Base-by-base conservation (phyloP, 2,329 filamentous ascomycete species). In the Ophiosphaerella herpotricha region DNA sequence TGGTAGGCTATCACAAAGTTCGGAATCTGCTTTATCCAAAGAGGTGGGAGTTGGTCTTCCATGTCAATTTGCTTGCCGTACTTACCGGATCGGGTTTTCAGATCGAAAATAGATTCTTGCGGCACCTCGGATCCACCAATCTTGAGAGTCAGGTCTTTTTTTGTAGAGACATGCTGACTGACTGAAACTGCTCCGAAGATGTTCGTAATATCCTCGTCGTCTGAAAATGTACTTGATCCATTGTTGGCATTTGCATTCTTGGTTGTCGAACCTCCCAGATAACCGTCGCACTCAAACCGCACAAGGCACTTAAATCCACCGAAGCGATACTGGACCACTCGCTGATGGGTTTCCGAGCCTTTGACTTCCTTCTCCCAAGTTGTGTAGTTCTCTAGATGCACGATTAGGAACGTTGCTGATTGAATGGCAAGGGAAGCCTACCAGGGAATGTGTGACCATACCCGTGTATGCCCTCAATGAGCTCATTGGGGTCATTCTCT, bases 371-470 rank as follows among this genome's bases (percentile, higher is more conserved):
- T 9, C 8, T 82, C 80, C 85, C 86, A 89, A 0, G 77, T 82
- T 0, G 87, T 90, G 61, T 88, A 85, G 1, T 77, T 76, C 41
- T 88, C 84, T 0, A 21, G 18, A 21, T 21, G 18, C 18, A 21
- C 18, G 18, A 21, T 21, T 21, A 21, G 18, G 18, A 5, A 21
- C 4, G 18, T 21, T 21, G 18, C 18, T 3, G 18, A 21, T 21
- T 21, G 18, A 21, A 21, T 21, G 4, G 18, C 18, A 21, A 21
- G 18, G 18, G 18, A 21, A 21, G 18, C 18, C 18, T 21, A 21
- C 18, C 18, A 21, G 84, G 84, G 55, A 90, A 90, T 0, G 82
- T 79, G 57, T 89, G 85, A 0, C 86, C 86, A 57, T 78, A 88
- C 0, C 87, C 87, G 12, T 59, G 58, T 0, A 89, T 71, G 13